Conservation (phyloP, 2,329 filamentous ascomycete genomes). For the Colletotrichum spinosum region DNA sequence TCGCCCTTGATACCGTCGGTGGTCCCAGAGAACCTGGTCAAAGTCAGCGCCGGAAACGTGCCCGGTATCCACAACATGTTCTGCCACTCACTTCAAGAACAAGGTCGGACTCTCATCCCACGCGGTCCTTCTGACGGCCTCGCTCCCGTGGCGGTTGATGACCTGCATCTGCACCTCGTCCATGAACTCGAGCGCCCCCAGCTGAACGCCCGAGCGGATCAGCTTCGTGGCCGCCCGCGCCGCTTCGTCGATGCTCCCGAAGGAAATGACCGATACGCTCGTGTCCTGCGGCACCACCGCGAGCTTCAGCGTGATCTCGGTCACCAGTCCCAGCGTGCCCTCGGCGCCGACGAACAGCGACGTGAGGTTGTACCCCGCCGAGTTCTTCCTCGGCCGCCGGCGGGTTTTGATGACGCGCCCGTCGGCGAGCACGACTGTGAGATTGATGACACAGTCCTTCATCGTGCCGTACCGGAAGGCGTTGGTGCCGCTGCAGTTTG, state of each 20-base stretch:
- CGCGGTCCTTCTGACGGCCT: slow-evolving; percentile 57
- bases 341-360: slow-evolving; percentile 77
- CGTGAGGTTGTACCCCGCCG: slow-evolving; percentile 79
- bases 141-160: slow-evolving; percentile 72
- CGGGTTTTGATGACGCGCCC: slow-evolving; percentile 75
- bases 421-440: slow-evolving; percentile 78
- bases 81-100: slow-evolving; percentile 70
- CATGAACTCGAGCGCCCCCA: slow-evolving; percentile 74
- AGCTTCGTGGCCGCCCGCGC: slow-evolving; percentile 73
- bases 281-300: slow-evolving; percentile 72
- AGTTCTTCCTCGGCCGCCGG: slow-evolving; percentile 73
- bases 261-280: slow-evolving; percentile 73
- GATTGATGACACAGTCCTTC: slow-evolving; percentile 80
- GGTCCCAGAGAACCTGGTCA: slow-evolving; percentile 70
- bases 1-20: slow-evolving; percentile 69
- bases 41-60: neutral
- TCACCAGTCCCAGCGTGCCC: slow-evolving; percentile 77
- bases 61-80: neutral
- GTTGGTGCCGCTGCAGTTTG: slow-evolving; percentile 74
- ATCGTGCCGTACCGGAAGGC: slow-evolving; percentile 77
- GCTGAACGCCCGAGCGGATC: slow-evolving; percentile 72
- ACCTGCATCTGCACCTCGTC: slow-evolving; percentile 76
- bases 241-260: slow-evolving; percentile 69
- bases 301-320: slow-evolving; percentile 76
- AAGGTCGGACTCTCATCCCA: slow-evolving; percentile 79